These are phyloP conservation scores for Phytophthora colocasiae DNA, from an alignment of 352 stramenopile species.

Conservation along the genomic window DNA sequence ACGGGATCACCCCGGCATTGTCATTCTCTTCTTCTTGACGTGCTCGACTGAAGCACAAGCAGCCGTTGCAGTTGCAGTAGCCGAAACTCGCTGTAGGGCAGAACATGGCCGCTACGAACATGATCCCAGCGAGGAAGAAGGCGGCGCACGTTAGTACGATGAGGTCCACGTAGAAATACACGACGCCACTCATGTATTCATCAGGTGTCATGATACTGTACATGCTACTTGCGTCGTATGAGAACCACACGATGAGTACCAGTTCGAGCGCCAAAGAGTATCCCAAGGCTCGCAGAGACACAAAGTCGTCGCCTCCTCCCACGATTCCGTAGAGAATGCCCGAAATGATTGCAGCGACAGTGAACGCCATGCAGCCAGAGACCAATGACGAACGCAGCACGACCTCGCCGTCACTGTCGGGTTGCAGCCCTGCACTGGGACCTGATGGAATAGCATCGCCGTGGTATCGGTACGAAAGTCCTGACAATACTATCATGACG, in stretches of 20 bases:
- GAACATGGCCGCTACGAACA: slow-evolving; percentile 41
- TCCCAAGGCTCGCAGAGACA: slow-evolving; percentile 43
- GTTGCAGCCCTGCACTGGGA: slow-evolving; percentile 20
- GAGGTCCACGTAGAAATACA: slow-evolving; percentile 76
- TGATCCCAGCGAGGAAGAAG: slow-evolving; percentile 43
- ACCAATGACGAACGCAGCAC: slow-evolving; percentile 44
- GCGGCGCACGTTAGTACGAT: slow-evolving; percentile 53
- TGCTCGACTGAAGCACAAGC: slow-evolving; percentile 35
- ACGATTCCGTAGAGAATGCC: slow-evolving; percentile 35
- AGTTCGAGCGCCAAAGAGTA: slow-evolving; percentile 54
- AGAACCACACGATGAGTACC: slow-evolving; percentile 62
- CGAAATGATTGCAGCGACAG: slow-evolving; percentile 29
- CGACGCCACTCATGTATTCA: slow-evolving; percentile 73
- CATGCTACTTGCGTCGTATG: slow-evolving; percentile 60
- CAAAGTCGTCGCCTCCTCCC: slow-evolving; percentile 30
- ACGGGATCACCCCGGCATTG: slow-evolving; percentile 30
- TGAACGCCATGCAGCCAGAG: slow-evolving; percentile 38
- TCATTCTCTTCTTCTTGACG: slow-evolving; percentile 23
- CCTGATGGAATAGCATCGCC: slow-evolving; percentile 29
- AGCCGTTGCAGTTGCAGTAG: slow-evolving; percentile 46
- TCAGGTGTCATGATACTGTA: slow-evolving; percentile 65
- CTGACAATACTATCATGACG: slow-evolving; percentile 49
- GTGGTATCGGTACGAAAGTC: slow-evolving; percentile 35
- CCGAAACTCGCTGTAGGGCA: slow-evolving; percentile 41
- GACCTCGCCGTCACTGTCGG: slow-evolving; percentile 23